Evolutionary conservation across 176 grass and related monocot species (phyloP).

Genomic region (Alloteropsis semialata): DNA sequence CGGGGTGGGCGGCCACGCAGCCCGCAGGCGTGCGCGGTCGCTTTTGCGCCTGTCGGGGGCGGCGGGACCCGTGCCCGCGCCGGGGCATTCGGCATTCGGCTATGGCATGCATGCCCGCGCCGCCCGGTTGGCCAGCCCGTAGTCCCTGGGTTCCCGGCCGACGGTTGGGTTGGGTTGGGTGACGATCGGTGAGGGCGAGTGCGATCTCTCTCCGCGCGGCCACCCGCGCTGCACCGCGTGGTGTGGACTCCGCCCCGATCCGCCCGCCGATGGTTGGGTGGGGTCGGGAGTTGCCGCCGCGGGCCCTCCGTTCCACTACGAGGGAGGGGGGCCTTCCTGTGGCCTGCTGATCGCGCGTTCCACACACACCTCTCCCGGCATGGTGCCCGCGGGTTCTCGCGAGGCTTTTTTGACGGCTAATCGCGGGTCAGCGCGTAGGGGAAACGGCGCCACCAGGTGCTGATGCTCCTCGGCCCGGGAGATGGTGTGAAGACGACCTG

Average conservation of each 20-base stretch:
- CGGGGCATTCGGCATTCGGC: neutral
- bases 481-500: neutral
- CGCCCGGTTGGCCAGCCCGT: neutral
- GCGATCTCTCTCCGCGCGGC: too few species aligned
- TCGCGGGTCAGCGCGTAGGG: neutral
- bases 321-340: neutral
- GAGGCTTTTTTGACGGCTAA: neutral
- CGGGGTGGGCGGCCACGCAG: slow-evolving; percentile 33
- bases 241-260: neutral
- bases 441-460: neutral
- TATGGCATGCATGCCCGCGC: neutral
- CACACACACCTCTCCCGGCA: neutral
- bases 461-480: neutral
- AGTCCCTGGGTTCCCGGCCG: neutral
- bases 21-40: slow-evolving; percentile 45
- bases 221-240: neutral
- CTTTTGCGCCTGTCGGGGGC: slow-evolving; percentile 48
- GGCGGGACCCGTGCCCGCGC: neutral
- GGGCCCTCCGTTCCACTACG: neutral
- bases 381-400: neutral
- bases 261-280: neutral
- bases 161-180: too few species aligned
- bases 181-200: too few species aligned
- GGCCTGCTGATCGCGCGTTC: neutral
- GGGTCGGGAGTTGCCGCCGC: neutral